Conservation (phyloP, 306 rosid genomes). For the Trifolium pratense region DNA sequence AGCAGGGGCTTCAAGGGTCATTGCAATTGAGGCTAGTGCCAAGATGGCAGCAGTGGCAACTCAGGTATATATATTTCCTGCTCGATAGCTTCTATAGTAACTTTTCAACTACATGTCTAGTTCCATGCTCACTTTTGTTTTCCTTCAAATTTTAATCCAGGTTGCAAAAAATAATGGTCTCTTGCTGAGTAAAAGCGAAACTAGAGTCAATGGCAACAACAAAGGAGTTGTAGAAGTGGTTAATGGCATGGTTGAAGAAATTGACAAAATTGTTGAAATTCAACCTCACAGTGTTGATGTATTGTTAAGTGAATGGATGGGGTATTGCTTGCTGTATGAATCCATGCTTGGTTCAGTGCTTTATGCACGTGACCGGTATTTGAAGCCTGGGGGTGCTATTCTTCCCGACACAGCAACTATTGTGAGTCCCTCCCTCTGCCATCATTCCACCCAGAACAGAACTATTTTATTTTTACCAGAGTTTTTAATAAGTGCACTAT, state of each 20-base stretch:
- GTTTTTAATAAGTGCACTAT: background rate
- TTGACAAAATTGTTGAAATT: constrained; percentile 64
- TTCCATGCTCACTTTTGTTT: constrained; percentile 18
- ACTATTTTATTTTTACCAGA: background rate
- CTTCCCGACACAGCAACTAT: constrained; percentile 95
- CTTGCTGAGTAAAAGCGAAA: constrained; percentile 47
- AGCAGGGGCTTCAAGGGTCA: constrained; percentile 87
- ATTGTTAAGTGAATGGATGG: constrained; percentile 97
- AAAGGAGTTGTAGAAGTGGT: constrained; percentile 76
- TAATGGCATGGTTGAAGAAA: constrained; percentile 72
- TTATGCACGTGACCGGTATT: constrained; percentile 86
- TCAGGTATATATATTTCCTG: constrained; percentile 52
- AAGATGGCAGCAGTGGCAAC: constrained; percentile 95
- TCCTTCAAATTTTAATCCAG: constrained; percentile 50
- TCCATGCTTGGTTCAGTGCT: constrained; percentile 95
- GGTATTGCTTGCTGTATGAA: constrained; percentile 91
- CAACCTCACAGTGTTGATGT: constrained; percentile 86
- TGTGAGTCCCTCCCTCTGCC: constrained; percentile 58
- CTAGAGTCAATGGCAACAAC: constrained; percentile 43
- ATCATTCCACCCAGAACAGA: background rate
- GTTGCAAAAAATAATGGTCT: constrained; percentile 77
- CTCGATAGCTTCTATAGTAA: constrained; percentile 10
- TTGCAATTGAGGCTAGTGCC: constrained; percentile 92
- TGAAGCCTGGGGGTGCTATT: constrained; percentile 94
- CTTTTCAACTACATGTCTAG: constrained; percentile 30